Base-by-base conservation (phyloP, 176 grass and related monocot genomes). In the Themeda triandra region DNA sequence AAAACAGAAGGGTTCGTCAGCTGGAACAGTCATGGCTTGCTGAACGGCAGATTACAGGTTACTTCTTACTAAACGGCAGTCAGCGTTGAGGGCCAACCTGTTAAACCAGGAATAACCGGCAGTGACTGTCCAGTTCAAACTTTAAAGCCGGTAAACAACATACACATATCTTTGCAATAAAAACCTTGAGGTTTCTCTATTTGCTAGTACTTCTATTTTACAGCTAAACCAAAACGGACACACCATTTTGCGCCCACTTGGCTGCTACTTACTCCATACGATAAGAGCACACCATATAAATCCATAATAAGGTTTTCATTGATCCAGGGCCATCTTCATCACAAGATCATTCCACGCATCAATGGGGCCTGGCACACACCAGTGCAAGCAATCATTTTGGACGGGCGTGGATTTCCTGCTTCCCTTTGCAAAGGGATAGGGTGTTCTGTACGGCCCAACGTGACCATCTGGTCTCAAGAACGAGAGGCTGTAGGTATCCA, bases 371-470 rank as follows among this genome's bases (percentile, higher is more conserved):
- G 92, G 92, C 33, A 98, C 88, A 35, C 96, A 98, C 92, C 96
- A 98, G 77, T 98, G 96, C 49, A 98, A 83, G 89, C 96, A 98
- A 80, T 98, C 96, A 74, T 95, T 82, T 85, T 95, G 96, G 69
- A 95, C 49, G 1, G 75, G 73, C 11, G 15, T 24, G 9, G 45
- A 59, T 23, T 90, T 70, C 58, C 85, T 80, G 30, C 31, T 86
- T 37, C 78, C 83, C 31, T 90, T 28, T 62, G 80, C 85, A 28
- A 90, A 97, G 46, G 92, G 91, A 80, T 63, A 86, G 42, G 94
- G 88, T 19, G 65, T 83, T 54, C 92, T 86, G 86, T 98, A 98
- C 41, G 92, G 72, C 33, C 92, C 96, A 8, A 90, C 79, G 14
- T 98, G 96, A 6, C 92, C 96, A 17, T 98, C 96, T 12, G 96